A percentile compares a stretch with the other conserved stretches of the same genome.
Evolutionary conservation across 179 eudicot genomes (phyloP).

Genomic region (Gypsophila paniculata): DNA sequence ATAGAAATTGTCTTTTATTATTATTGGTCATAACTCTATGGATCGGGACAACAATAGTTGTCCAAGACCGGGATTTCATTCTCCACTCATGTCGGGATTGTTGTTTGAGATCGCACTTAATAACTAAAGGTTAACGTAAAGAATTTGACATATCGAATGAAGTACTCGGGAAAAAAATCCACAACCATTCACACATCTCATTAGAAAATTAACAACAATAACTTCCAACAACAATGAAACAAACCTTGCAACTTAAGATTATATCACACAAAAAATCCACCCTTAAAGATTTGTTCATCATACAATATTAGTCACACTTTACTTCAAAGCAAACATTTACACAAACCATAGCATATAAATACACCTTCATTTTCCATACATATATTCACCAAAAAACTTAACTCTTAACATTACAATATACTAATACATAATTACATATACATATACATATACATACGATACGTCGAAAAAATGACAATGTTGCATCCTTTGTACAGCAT

Average conservation of each 20-base stretch:
- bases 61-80: too few relatives aligned
- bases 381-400: constrained; percentile 12
- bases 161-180: too few relatives aligned
- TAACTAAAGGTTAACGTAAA: background rate
- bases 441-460: too few relatives aligned
- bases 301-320: constrained; percentile 26
- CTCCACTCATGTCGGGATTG: too few relatives aligned
- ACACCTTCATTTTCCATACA: constrained; percentile 13
- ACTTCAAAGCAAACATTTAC: constrained; percentile 30
- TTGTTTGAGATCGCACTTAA: too few relatives aligned
- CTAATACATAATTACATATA: too few relatives aligned
- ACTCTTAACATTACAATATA: background rate
- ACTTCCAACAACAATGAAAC: constrained; percentile 18
- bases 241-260: constrained; percentile 23
- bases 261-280: constrained; percentile 21
- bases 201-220: constrained; percentile 8
- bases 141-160: too few relatives aligned
- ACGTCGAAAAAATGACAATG: constrained; percentile 18
- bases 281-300: constrained; percentile 34
- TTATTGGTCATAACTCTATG: too few relatives aligned
- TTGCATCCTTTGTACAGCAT: constrained; percentile 12
- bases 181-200: background rate
- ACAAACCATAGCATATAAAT: constrained; percentile 28
- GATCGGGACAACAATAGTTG: too few relatives aligned
- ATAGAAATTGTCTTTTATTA: too few relatives aligned